Evolutionary conservation across 768 basidiomycete genomes (phyloP).

Genomic region (Cytidiella melzeri): DNA sequence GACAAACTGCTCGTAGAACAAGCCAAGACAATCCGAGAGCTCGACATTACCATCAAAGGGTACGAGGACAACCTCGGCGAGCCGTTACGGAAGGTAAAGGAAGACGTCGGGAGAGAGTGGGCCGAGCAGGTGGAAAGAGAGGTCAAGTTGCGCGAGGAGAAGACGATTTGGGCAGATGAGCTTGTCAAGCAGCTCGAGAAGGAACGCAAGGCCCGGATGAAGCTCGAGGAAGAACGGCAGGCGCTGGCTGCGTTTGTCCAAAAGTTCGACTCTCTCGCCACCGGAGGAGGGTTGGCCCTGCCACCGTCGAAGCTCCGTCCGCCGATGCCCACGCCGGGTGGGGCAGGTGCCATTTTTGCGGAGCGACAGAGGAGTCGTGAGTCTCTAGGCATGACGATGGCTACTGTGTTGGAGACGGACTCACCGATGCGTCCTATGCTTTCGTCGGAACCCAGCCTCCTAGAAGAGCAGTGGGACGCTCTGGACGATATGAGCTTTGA

Average conservation of each 20-base stretch:
- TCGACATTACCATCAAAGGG: constrained; percentile 65
- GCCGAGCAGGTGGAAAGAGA: constrained; percentile 52
- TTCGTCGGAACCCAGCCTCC: constrained; percentile 26
- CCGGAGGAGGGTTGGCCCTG: constrained; percentile 30
- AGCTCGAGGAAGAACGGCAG: constrained; percentile 71
- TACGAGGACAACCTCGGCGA: constrained; percentile 73
- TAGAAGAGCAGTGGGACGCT: constrained; percentile 31
- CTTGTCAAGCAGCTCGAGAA: constrained; percentile 71
- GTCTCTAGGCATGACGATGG: constrained; percentile 18
- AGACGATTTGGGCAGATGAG: constrained; percentile 68
- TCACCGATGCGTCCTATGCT: constrained; percentile 49
- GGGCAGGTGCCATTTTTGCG: constrained; percentile 43
- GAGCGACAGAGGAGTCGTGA: constrained; percentile 37
- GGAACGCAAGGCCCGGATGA: constrained; percentile 61
- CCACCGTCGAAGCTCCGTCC: constrained; percentile 36
- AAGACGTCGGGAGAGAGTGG: constrained; percentile 77
- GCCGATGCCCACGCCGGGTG: constrained; percentile 46
- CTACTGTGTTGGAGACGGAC: constrained; percentile 31
- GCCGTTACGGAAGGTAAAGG: constrained; percentile 56
- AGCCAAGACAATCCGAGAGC: constrained; percentile 66
- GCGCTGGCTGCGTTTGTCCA: constrained; percentile 76
- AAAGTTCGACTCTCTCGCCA: constrained; percentile 73
- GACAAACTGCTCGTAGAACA: constrained; percentile 71
- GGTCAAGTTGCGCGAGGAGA: constrained; percentile 54
- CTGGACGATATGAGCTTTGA: constrained; percentile 29